Evolutionary conservation across 2,329 filamentous ascomycete genomes (phyloP), one percentile per base, ranked within the genome.

Genomic region (Aspergillus aculeatinus): DNA sequence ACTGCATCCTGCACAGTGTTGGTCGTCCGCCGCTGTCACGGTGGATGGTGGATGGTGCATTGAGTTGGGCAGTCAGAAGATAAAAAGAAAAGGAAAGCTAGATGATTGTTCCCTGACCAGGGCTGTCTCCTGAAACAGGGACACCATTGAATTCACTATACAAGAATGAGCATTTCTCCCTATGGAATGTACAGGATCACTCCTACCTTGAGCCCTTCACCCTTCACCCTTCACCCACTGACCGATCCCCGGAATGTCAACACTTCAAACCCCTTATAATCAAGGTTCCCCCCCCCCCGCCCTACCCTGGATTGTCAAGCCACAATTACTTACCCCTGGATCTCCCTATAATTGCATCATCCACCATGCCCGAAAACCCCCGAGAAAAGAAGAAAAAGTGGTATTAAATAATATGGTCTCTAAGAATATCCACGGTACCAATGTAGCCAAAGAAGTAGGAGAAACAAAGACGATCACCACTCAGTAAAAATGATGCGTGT

Each of bases 131-230:
- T 48, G 19, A 21, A 29, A 19, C 27, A 48, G n/a, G 27, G 33
- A 16, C 11, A 33, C 31, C 31, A 4, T 4, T 4, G 4, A 23
- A 23, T 16, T 31, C 12, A 29, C 29, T 39, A 33, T 29, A 27
- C 51, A 44, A 55, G 16, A 14, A 27, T 31, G 19, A 31, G 29
- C 19, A 35, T 35, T 16, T 5, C 23, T 7, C n/a, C n/a, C n/a
- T 35, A 16, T 58, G 66, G 68, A 70, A 70, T 68, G 68, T 29
- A 29, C 27, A 29, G 27, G 7, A 29, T 29, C 3, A 29, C 27
- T 29, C 27, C 27, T 29, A 10, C 25, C 21, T 59, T 39, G 56
- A 29, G 44, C 25, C 67, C 67, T 70, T 65, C 65, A 47, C n/a
- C 31, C 55, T 21, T 21, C 21, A 39, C 25, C 67, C 67, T 70